These are phyloP conservation scores for Endocarpon pusillum DNA, from an alignment of 495 filamentous ascomycete species.

Conservation along the genomic window DNA sequence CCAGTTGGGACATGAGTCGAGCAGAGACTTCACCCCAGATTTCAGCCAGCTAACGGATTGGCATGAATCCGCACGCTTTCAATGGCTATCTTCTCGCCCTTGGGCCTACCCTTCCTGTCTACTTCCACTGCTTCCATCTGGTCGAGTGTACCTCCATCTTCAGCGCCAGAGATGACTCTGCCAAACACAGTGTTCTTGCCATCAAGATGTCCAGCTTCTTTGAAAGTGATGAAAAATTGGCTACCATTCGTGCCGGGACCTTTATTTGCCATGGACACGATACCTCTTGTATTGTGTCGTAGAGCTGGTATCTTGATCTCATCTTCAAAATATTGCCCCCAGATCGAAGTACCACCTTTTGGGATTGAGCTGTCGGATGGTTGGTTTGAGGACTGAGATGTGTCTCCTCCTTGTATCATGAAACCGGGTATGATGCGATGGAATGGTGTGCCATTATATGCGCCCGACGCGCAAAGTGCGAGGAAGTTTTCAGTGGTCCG, in stretches of 20 bases:
- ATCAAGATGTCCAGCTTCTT: conserved; percentile 77
- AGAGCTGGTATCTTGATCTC: conserved; percentile 70
- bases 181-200: conserved; percentile 91
- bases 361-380: conserved; percentile 33
- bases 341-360: conserved; percentile 76
- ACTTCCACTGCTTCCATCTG: conserved; percentile 59
- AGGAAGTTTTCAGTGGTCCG: conserved; percentile 95
- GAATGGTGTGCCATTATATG: conserved; percentile 79
- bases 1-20: too few relatives aligned
- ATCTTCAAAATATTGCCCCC: conserved; percentile 67
- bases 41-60: conserved; percentile 55
- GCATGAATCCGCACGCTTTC: conserved; percentile 69
- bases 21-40: too few relatives aligned
- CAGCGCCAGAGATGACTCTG: conserved; percentile 40
- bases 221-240: conserved; percentile 87
- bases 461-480: conserved; percentile 75
- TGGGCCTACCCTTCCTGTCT: conserved; percentile 74
- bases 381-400: conserved; percentile 34
- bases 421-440: conserved; percentile 80
- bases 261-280: conserved; percentile 86
- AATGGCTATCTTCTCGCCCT: conserved; percentile 19
- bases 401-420: conserved; percentile 83
- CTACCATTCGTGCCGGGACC: conserved; percentile 71
- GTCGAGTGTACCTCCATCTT: conserved; percentile 41
- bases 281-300: conserved; percentile 69